phyloP scores from a whole-genome alignment of 2,329 filamentous ascomycete genomes.

The Penicillium sp. region DNA sequence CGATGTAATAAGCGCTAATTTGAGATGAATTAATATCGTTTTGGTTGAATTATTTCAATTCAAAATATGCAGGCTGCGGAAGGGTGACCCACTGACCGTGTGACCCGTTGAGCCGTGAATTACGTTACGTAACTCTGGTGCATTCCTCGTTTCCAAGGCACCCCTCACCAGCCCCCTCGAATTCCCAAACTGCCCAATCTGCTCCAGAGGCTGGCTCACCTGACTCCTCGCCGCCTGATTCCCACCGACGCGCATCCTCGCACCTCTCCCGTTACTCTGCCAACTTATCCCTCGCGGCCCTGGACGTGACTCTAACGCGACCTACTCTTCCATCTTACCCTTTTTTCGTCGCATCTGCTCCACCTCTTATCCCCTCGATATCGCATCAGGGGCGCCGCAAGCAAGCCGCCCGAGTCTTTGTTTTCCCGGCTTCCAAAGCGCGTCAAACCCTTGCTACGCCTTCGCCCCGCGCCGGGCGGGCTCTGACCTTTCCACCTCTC shows the following conservation, averaged over 20 bases:
- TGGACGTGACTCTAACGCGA: constrained; percentile 16
- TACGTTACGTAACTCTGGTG: constrained; percentile 10
- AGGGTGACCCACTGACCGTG: too few relatives aligned
- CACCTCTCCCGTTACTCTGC: constrained; percentile 25
- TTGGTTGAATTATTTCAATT: too few relatives aligned
- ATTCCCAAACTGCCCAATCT: constrained; percentile 14
- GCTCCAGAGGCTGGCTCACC: constrained; percentile 12
- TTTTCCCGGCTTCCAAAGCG: constrained; percentile 34
- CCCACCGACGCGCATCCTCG: constrained; percentile 28
- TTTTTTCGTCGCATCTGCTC: constrained; percentile 2
- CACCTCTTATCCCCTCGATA: constrained; percentile 2
- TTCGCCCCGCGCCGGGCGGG: constrained; percentile 39
- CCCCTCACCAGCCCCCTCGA: constrained; percentile 30
- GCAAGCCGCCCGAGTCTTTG: constrained; percentile 26
- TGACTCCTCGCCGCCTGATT: constrained; percentile 23
- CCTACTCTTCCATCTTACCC: background rate
- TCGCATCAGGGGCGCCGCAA: constrained; percentile 8
- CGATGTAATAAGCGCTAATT: too few relatives aligned
- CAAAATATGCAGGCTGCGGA: too few relatives aligned
- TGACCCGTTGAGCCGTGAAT: too few relatives aligned
- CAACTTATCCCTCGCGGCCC: constrained; percentile 25
- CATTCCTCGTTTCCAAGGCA: constrained; percentile 29
- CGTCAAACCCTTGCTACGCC: constrained; percentile 32
- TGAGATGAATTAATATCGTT: too few relatives aligned
- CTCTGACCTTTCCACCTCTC: constrained; percentile 23